Conservation (phyloP, 1,139 yeast species). For the Trichomonascaceae sp. region DNA sequence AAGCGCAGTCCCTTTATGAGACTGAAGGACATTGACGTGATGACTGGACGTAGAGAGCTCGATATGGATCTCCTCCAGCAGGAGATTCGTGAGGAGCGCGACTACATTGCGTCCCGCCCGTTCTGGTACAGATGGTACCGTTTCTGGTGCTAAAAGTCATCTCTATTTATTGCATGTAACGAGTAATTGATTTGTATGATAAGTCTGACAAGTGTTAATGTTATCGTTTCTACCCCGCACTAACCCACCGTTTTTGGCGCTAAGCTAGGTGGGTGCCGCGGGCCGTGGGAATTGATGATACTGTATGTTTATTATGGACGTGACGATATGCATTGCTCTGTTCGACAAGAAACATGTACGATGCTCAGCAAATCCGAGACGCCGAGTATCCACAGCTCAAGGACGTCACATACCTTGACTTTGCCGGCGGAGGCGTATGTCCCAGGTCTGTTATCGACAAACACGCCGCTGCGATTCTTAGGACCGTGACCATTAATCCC, state of each 20-base stretch:
- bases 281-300: constrained; percentile 1
- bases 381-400: constrained; percentile 9
- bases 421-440: constrained; percentile 30
- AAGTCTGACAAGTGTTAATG: too few relatives aligned
- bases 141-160: constrained; percentile 33
- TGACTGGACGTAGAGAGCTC: constrained; percentile 40
- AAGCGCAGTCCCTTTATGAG: constrained; percentile 31
- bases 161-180: too few relatives aligned
- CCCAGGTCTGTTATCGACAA: constrained; percentile 19
- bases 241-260: too few relatives aligned
- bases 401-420: constrained; percentile 25
- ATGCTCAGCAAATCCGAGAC: constrained; percentile 7
- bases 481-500: constrained; percentile 27
- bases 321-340: neutral
- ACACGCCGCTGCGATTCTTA: constrained; percentile 14
- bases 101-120: constrained; percentile 22
- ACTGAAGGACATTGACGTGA: constrained; percentile 30
- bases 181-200: too few relatives aligned
- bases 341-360: neutral
- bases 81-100: constrained; percentile 36
- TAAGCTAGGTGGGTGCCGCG: constrained; percentile 1
- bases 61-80: constrained; percentile 39
- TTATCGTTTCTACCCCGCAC: too few relatives aligned
- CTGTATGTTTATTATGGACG: neutral
- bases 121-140: constrained; percentile 26